Base-by-base conservation (phyloP, 805 yeast species). In the Lipomyces yamadae region DNA sequence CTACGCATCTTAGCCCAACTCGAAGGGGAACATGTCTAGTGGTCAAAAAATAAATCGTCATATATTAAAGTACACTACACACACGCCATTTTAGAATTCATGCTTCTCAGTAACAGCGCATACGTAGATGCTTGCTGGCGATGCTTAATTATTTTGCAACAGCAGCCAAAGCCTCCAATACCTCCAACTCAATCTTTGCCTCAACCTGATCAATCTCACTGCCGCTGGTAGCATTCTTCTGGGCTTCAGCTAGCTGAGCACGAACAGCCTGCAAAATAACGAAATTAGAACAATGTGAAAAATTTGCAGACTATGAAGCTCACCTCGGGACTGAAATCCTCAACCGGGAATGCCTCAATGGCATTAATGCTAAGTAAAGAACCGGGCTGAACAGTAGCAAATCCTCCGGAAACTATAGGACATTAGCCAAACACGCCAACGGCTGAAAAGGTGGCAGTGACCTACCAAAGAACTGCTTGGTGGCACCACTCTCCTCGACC, bases 151-250 rank as follows among this genome's bases (percentile, higher is more conserved):
- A 88, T 81, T 89, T 88, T 75, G 91, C 92, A 79, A 89, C 87
- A 74, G 88, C 86, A 80, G 90, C 89, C 79, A 94, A 85, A 75
- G 97, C 95, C 87, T 94, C 97, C 79, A 95, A 87, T 65, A 95
- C 97, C 83, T 95, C 98, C 78, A 94, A 84, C 85, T 94, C 95
- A 78, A 95, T 91, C 80, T 88, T 87, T 76, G 98, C 98, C 83
- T 91, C 96, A 72, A 97, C 96, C 74, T 96, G 95, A 72, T 86
- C 90, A 66, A 85, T 86, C 82, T 91, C 97, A 70, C 80, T 65
- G 75, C 91, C 98, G 60, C 94, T 81, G 68, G 88, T 76, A 56
- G 88, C 87, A 81, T 92, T 91, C 88, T 92, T 92, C 82, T 91
- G 96, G 69, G 99, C 98, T 80, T 94, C 98, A 68, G 94, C 86